Percentiles rank a stretch among this genome's conserved stretches.
These are phyloP conservation scores for Bothriochloa decipiens DNA, from an alignment of 176 grass and related monocot species.

Conservation along the genomic window DNA sequence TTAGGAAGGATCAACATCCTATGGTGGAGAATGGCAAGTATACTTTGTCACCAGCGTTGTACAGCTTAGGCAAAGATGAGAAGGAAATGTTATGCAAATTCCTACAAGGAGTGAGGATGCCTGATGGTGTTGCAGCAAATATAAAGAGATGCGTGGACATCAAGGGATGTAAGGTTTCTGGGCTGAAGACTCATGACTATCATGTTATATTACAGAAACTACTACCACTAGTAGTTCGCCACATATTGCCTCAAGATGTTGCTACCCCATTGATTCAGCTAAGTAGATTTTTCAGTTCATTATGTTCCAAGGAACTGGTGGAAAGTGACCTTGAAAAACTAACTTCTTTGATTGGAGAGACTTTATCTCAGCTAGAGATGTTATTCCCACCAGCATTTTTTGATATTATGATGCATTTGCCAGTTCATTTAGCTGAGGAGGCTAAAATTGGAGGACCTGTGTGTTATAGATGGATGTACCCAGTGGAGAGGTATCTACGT, in stretches of 20 bases:
- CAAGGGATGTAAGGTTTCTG: neutral
- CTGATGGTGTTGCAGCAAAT: conserved; percentile 18
- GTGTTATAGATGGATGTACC: conserved; percentile 27
- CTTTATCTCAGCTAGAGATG: conserved; percentile 16
- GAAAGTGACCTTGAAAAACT: neutral
- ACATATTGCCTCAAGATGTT: neutral
- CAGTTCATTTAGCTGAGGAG: neutral
- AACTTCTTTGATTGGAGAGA: neutral
- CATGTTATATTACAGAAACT: conserved; percentile 33
- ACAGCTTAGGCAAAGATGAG: conserved; percentile 8
- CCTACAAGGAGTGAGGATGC: conserved; percentile 9
- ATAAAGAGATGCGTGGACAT: conserved; percentile 4
- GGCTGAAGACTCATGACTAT: conserved; percentile 37
- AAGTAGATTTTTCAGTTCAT: neutral
- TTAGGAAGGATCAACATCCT: neutral
- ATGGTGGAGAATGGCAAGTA: conserved; percentile 4
- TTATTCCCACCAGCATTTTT: neutral
- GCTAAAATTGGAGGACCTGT: neutral
- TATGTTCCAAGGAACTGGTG: conserved; percentile 6
- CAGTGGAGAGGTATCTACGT: neutral
- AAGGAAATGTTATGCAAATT: neutral
- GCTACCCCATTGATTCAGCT: neutral
- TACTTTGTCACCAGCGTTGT: neutral
- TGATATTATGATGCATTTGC: conserved; percentile 22
- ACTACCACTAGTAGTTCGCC: neutral